Base-by-base conservation (phyloP, 768 basidiomycete species). In the Phylloporus rhodoxanthus region DNA sequence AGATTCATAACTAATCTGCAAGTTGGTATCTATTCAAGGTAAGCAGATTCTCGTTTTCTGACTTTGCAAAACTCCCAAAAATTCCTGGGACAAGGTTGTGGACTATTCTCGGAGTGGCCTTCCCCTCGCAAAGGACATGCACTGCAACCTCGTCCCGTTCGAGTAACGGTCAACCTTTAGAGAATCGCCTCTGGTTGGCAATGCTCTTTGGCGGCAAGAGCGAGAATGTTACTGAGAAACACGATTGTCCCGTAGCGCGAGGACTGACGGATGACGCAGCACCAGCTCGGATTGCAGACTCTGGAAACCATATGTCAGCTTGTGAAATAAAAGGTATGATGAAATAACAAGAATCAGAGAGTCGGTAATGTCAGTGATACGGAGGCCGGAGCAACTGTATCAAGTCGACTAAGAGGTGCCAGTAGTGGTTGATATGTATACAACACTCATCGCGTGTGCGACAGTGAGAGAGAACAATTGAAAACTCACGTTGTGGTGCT, bases 391-490 rank as follows among this genome's bases (percentile, higher is more conserved):
- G 50, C 55, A 65, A 11, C 66, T 65, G 74, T 58, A 72, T 67
- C 80, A 81, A 65, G 78, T 90, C 84, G 82, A 87, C 87, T 89
- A 89, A 88, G 87, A 90, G 87, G 87, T 88, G 85, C 87, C 87
- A 90, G 80, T 78, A 47, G 62, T 69, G 75, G 76, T 76, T 79
- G 84, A 70, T 61, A n/a, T n/a, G n/a, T 62, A 64, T 74, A 79
- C 85, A 87, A 89, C 86, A 78, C 87, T 90, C 87, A 78, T 90
- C 87, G 80, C 77, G 60, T 57, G 33, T 43, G 47, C 49, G 32
- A 43, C n/a, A n/a, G n/a, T 43, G 59, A 52, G 9, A 45, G 13
- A 49, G 3, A 57, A 43, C 10, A 17, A 8, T 2, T 32, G n/a
- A 21, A n/a, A 8, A 66, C 63, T 63, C 39, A 64, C 61, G 10